A percentile compares a stretch with the other conserved stretches of the same genome.
Conservation (phyloP, 306 rosid genomes). For the Cajanus cajan region DNA sequence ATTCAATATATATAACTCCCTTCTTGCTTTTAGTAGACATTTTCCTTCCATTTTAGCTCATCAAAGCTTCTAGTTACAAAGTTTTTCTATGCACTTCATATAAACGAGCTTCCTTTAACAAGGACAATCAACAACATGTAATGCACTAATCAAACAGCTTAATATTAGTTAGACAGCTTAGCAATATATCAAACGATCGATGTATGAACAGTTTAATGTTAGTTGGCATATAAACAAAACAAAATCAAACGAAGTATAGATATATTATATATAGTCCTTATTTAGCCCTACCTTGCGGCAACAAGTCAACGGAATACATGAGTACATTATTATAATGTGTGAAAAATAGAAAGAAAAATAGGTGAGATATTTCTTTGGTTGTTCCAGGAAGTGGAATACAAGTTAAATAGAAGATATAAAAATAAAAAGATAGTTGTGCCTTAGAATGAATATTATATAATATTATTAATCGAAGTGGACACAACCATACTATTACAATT, state of each 20-base stretch:
- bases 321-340: neutral
- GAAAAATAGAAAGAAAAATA: neutral
- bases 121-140: neutral
- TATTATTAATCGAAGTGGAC: neutral
- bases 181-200: too few species aligned
- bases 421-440: neutral
- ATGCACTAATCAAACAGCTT: too few species aligned
- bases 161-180: neutral
- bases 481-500: neutral
- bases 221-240: neutral
- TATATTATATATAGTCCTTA: neutral
- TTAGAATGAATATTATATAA: neutral
- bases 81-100: neutral
- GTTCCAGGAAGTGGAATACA: conserved; percentile 12
- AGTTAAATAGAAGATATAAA: neutral
- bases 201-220: neutral
- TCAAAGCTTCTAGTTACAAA: neutral
- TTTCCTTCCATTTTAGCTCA: neutral
- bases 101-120: neutral
- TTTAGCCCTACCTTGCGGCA: neutral
- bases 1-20: too few species aligned
- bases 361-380: neutral
- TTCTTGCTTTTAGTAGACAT: neutral
- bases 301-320: conserved; percentile 17
- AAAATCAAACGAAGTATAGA: neutral